Conservation (phyloP, 805 yeast species). For the Candida nemodendra region DNA sequence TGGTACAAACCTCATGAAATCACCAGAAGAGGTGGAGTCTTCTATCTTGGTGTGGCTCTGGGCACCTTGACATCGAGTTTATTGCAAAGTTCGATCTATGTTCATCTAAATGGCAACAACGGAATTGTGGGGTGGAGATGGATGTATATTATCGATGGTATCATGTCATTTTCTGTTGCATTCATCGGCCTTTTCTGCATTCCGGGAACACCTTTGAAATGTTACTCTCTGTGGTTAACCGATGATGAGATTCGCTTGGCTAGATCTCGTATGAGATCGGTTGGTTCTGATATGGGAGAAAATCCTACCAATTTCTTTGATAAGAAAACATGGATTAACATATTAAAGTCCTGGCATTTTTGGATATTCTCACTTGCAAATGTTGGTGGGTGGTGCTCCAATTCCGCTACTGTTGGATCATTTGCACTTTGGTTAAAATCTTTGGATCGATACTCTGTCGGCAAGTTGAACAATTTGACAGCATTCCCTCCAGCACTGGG, state of each 20-base stretch:
- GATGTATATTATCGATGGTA: slow-evolving; percentile 49
- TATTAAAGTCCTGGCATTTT: slow-evolving; percentile 41
- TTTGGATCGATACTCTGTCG: slow-evolving; percentile 27
- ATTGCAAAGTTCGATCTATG: slow-evolving; percentile 37
- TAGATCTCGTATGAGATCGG: slow-evolving; percentile 40
- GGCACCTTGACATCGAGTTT: slow-evolving; percentile 55
- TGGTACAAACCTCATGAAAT: slow-evolving; percentile 55
- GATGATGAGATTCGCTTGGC: slow-evolving; percentile 44
- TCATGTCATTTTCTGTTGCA: slow-evolving; percentile 34
- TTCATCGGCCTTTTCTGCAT: slow-evolving; percentile 39
- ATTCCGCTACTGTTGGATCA: slow-evolving; percentile 26
- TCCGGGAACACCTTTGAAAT: slow-evolving; percentile 48
- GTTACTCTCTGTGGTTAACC: slow-evolving; percentile 39
- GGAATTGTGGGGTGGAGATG: slow-evolving; percentile 46
- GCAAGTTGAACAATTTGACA: slow-evolving; percentile 38
- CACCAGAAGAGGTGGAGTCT: slow-evolving; percentile 55
- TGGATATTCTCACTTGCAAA: slow-evolving; percentile 18
- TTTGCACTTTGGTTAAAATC: slow-evolving; percentile 34
- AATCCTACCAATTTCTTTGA: slow-evolving; percentile 34
- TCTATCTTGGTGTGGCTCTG: slow-evolving; percentile 57
- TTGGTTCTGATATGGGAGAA: slow-evolving; percentile 38
- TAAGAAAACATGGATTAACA: slow-evolving; percentile 39
- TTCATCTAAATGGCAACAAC: slow-evolving; percentile 20
- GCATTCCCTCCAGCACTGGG: slow-evolving; percentile 44
- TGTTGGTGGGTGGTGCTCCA: slow-evolving; percentile 33